Evolutionary conservation across 768 basidiomycete genomes (phyloP).

Genomic region (Candolleomyces aberdarensis): DNA sequence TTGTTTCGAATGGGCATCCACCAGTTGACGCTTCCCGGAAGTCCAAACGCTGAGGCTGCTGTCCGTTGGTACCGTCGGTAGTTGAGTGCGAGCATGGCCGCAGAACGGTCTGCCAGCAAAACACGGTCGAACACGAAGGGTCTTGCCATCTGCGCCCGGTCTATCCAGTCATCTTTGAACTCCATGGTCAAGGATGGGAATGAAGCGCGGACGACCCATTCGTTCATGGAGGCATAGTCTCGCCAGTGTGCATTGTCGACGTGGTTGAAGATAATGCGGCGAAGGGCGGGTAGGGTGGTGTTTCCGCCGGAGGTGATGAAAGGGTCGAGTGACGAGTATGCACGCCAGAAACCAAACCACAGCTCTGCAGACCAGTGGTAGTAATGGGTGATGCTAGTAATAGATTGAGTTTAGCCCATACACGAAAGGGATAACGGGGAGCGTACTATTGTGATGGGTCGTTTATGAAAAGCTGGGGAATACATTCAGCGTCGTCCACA

Average conservation of each 20-base stretch:
- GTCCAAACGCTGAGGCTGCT: conserved; percentile 68
- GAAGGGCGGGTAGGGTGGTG: conserved; percentile 69
- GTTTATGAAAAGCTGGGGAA: conserved; percentile 67
- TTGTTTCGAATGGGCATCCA: conserved; percentile 78
- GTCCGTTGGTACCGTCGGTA: conserved; percentile 72
- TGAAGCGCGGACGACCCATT: conserved; percentile 74
- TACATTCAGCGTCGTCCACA: too few species aligned
- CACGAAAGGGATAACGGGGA: background rate
- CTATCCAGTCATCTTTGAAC: conserved; percentile 80
- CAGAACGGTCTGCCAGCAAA: conserved; percentile 81
- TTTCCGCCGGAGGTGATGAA: conserved; percentile 61
- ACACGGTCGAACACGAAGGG: conserved; percentile 86
- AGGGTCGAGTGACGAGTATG: conserved; percentile 80
- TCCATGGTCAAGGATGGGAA: conserved; percentile 83
- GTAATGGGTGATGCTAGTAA: conserved; percentile 77
- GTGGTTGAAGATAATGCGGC: conserved; percentile 75
- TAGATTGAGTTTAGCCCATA: background rate
- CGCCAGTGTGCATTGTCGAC: conserved; percentile 79
- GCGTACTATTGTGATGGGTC: conserved; percentile 84
- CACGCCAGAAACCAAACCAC: conserved; percentile 89
- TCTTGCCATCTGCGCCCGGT: conserved; percentile 65
- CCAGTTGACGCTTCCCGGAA: conserved; percentile 79
- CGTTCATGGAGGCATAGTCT: conserved; percentile 90
- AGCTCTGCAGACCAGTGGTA: conserved; percentile 94
- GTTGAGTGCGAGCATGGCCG: conserved; percentile 70